Conservation (phyloP, 2,329 filamentous ascomycete genomes). For the Aspergillus sp. region DNA sequence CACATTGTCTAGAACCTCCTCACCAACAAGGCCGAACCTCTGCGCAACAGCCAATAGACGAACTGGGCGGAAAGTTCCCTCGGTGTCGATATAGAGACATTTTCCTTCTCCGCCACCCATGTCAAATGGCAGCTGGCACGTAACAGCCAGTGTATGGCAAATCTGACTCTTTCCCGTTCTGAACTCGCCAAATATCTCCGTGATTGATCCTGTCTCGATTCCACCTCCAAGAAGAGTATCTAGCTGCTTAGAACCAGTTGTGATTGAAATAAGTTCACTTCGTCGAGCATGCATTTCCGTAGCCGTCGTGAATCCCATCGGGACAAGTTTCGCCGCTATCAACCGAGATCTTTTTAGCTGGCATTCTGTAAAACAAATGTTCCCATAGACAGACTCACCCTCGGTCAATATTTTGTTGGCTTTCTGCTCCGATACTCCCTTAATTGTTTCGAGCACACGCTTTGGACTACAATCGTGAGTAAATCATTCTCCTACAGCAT, state of each 20-base stretch:
- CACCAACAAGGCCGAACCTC: conserved; percentile 88
- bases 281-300: conserved; percentile 98
- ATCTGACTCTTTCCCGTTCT: conserved; percentile 98
- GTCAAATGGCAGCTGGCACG: conserved; percentile 95
- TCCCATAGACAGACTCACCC: conserved; percentile 58
- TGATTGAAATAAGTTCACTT: conserved; percentile 96
- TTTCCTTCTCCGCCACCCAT: conserved; percentile 99
- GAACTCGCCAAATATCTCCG: conserved; percentile 97
- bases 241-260: conserved; percentile 94
- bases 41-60: conserved; percentile 89
- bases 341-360: conserved; percentile 12
- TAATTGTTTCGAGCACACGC: conserved; percentile 86
- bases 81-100: conserved; percentile 97
- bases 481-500: not conserved
- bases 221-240: conserved; percentile 93
- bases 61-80: conserved; percentile 94
- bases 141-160: conserved; percentile 97
- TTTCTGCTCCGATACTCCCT: conserved; percentile 97
- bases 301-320: conserved; percentile 98
- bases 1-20: conserved; percentile 97
- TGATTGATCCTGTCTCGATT: conserved; percentile 95
- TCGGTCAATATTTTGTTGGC: conserved; percentile 87
- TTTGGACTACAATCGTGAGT: conserved; percentile 50
- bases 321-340: conserved; percentile 87
- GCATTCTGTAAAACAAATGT: not conserved